Evolutionary conservation across 306 rosid genomes (phyloP).

Genomic region (Hippophae rhamnoides): DNA sequence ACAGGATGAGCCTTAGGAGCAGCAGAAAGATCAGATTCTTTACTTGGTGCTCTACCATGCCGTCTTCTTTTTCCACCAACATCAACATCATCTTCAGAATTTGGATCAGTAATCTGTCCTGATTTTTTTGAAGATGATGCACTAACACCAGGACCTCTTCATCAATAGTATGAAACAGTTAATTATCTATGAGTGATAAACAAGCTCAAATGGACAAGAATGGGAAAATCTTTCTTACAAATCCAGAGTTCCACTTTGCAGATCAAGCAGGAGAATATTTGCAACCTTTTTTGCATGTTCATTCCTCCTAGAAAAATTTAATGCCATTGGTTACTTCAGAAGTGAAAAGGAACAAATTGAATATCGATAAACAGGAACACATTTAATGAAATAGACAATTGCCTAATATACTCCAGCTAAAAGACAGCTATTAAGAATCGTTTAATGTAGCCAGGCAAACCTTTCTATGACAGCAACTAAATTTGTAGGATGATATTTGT

Average conservation of each 20-base stretch:
- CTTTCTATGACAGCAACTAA: conserved; percentile 79
- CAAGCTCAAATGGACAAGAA: background rate
- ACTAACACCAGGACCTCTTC: conserved; percentile 72
- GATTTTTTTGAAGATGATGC: conserved; percentile 54
- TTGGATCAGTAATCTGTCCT: conserved; percentile 70
- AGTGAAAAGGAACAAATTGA: background rate
- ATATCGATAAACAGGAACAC: background rate
- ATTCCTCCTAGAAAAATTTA: conserved; percentile 65
- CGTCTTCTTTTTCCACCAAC: conserved; percentile 57
- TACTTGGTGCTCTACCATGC: conserved; percentile 60
- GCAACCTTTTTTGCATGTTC: conserved; percentile 75
- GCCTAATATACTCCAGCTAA: background rate
- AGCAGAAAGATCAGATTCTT: conserved; percentile 67
- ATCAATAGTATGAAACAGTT: conserved; percentile 14
- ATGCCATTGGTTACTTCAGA: background rate
- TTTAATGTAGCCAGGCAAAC: conserved; percentile 27
- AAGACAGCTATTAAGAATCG: background rate
- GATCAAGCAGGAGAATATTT: conserved; percentile 76
- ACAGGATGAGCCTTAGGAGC: conserved; percentile 81
- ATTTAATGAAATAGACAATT: too few relatives aligned
- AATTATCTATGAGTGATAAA: background rate
- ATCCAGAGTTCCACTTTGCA: conserved; percentile 81
- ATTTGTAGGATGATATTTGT: conserved; percentile 95
- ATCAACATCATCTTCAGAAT: conserved; percentile 87
- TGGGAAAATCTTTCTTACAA: conserved; percentile 43